Evolutionary conservation across 768 basidiomycete genomes (phyloP).

Genomic region (Termitomyces sp.): DNA sequence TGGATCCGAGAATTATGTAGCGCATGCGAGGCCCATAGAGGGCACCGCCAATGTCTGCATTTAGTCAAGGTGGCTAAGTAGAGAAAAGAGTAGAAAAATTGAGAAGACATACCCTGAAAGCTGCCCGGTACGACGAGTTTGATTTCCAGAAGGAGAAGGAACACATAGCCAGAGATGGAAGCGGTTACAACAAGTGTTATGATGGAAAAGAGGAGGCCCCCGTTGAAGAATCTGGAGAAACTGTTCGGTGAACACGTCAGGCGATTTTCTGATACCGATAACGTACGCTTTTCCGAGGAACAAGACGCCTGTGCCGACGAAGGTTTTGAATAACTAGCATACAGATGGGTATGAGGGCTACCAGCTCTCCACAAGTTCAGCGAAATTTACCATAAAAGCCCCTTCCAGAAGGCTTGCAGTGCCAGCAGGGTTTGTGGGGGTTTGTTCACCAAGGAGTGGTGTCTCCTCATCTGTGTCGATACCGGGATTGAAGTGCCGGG

Average conservation of each 20-base stretch:
- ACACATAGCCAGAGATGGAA: conserved; percentile 83
- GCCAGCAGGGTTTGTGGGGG: conserved; percentile 45
- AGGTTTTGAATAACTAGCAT: conserved; percentile 78
- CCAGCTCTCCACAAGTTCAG: not conserved
- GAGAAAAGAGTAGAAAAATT: not conserved
- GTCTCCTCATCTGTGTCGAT: conserved; percentile 41
- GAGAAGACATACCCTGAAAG: conserved; percentile 66
- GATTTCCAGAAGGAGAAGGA: conserved; percentile 83
- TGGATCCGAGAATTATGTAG: conserved; percentile 78
- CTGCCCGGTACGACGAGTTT: conserved; percentile 88
- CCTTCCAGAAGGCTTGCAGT: conserved; percentile 90
- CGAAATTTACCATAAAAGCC: conserved; percentile 72
- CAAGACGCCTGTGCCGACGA: conserved; percentile 96
- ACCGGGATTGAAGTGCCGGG: not conserved
- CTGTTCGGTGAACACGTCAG: not conserved
- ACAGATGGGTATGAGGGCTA: not conserved
- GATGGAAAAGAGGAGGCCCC: conserved; percentile 86
- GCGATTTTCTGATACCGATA: not conserved
- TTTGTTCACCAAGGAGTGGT: conserved; percentile 40
- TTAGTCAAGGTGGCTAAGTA: not conserved
- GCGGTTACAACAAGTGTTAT: conserved; percentile 78
- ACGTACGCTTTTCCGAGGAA: conserved; percentile 93
- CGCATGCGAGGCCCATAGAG: conserved; percentile 95
- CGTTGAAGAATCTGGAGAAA: conserved; percentile 80
- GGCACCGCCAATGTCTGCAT: conserved; percentile 82